These are phyloP conservation scores for Bretschneidera sinensis DNA, from an alignment of 345 rosid species.

Conservation along the genomic window DNA sequence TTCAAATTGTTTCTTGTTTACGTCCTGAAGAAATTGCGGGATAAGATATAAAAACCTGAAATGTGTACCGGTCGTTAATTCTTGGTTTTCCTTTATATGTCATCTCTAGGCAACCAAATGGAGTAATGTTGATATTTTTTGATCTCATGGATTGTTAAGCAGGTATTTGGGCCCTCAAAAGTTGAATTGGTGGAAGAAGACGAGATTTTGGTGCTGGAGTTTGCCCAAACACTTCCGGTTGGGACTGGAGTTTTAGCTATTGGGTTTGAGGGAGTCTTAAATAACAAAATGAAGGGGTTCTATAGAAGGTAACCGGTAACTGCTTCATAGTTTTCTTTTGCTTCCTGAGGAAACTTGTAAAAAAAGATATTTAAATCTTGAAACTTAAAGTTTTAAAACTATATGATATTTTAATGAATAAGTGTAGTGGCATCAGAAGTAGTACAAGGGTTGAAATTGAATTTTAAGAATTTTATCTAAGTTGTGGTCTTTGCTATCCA, in stretches of 20 bases:
- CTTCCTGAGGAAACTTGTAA: too few relatives aligned
- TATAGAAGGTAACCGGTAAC: conserved; percentile 85
- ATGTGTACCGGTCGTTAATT: too few relatives aligned
- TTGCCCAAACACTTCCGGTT: conserved; percentile 50
- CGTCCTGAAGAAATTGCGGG: too few relatives aligned
- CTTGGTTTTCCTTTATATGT: too few relatives aligned
- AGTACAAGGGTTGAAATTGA: neutral
- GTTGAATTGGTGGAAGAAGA: conserved; percentile 54
- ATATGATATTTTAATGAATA: too few relatives aligned
- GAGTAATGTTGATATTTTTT: too few relatives aligned
- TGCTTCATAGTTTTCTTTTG: too few relatives aligned
- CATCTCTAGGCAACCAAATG: too few relatives aligned
- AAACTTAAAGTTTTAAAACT: too few relatives aligned
- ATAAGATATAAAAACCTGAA: too few relatives aligned
- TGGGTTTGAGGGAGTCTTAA: conserved; percentile 59
- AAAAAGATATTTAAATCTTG: too few relatives aligned
- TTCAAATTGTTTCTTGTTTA: too few relatives aligned
- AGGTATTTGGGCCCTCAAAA: conserved; percentile 54
- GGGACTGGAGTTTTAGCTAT: conserved; percentile 69
- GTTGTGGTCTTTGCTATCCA: conserved; percentile 21
- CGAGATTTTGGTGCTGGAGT: conserved; percentile 76
- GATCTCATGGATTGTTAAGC: neutral
- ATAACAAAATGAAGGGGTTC: conserved; percentile 89
- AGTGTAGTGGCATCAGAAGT: neutral
- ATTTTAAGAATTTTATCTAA: neutral